Conservation (phyloP, 2,329 filamentous ascomycete genomes). For the Penicillium sp. region DNA sequence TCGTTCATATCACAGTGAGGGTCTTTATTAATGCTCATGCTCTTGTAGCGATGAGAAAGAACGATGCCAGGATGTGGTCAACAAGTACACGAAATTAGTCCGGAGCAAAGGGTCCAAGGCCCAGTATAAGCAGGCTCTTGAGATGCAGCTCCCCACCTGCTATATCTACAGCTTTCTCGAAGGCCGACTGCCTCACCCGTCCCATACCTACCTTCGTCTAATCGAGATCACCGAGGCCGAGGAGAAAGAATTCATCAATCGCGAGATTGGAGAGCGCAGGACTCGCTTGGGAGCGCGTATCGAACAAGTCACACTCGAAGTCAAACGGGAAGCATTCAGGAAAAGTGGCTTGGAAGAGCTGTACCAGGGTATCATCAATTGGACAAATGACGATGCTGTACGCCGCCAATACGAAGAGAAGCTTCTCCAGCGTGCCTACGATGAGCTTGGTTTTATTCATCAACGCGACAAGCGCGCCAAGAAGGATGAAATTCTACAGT, state of each 20-base stretch:
- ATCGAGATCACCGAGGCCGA: conserved; percentile 77
- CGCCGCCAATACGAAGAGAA: conserved; percentile 86
- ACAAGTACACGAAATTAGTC: conserved; percentile 72
- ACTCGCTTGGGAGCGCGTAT: conserved; percentile 81
- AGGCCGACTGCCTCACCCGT: conserved; percentile 73
- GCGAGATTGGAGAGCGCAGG: conserved; percentile 78
- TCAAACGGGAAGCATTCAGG: conserved; percentile 75
- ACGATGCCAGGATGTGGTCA: conserved; percentile 59
- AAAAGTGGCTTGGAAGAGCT: conserved; percentile 71
- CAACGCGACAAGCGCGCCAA: conserved; percentile 63
- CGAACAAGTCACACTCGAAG: conserved; percentile 75
- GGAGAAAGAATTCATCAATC: conserved; percentile 85
- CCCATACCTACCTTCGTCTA: conserved; percentile 72
- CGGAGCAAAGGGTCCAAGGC: conserved; percentile 63
- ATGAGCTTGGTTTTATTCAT: conserved; percentile 65
- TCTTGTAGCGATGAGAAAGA: conserved; percentile 50
- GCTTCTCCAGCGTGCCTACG: conserved; percentile 72
- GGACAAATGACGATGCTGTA: conserved; percentile 79
- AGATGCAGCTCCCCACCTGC: conserved; percentile 70
- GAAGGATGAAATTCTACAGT: conserved; percentile 63
- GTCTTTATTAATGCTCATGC: too few species aligned
- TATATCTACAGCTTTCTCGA: conserved; percentile 77
- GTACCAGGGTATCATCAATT: conserved; percentile 80
- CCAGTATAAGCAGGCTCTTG: conserved; percentile 71
- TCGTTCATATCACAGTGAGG: too few species aligned